phyloP scores from a whole-genome alignment of 2,329 filamentous ascomycete species.

The Didymella pinodella region DNA sequence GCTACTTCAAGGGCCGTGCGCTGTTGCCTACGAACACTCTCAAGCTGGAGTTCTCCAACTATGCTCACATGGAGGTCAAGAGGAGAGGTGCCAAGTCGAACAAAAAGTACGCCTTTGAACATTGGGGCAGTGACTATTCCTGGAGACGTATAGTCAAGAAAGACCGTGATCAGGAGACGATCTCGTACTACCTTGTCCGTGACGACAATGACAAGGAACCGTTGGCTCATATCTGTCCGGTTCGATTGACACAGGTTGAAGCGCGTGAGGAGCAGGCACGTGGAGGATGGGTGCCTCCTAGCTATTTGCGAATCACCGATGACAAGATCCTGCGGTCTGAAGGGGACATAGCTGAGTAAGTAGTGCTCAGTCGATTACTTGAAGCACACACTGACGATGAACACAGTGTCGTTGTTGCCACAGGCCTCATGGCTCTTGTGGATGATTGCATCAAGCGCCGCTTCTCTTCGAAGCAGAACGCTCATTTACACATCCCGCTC shows the following conservation, averaged over 20 bases:
- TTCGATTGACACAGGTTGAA: constrained; percentile 75
- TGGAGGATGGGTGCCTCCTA: constrained; percentile 90
- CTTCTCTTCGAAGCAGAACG: constrained; percentile 68
- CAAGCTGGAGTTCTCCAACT: constrained; percentile 96
- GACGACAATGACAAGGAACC: constrained; percentile 66
- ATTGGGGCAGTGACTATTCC: constrained; percentile 86
- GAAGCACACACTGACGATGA: constrained; percentile 26
- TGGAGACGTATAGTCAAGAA: constrained; percentile 81
- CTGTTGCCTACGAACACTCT: constrained; percentile 74
- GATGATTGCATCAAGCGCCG: constrained; percentile 88
- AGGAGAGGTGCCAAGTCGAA: constrained; percentile 70
- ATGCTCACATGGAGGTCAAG: constrained; percentile 86
- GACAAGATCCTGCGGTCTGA: constrained; percentile 70
- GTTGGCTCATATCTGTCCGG: constrained; percentile 85
- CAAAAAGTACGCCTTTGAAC: constrained; percentile 89
- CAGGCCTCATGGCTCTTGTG: constrained; percentile 86
- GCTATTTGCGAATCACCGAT: constrained; percentile 89
- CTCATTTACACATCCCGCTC: constrained; percentile 61
- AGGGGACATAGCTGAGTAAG: constrained; percentile 89
- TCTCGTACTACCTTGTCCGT: constrained; percentile 82
- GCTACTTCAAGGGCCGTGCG: constrained; percentile 51
- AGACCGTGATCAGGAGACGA: constrained; percentile 64
- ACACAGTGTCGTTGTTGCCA: constrained; percentile 81
- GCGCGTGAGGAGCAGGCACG: constrained; percentile 74
- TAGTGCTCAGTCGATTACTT: constrained; percentile 31